Evolutionary conservation across 176 grass and related monocot species (phyloP).

Genomic region (Oryza rufipogon): DNA sequence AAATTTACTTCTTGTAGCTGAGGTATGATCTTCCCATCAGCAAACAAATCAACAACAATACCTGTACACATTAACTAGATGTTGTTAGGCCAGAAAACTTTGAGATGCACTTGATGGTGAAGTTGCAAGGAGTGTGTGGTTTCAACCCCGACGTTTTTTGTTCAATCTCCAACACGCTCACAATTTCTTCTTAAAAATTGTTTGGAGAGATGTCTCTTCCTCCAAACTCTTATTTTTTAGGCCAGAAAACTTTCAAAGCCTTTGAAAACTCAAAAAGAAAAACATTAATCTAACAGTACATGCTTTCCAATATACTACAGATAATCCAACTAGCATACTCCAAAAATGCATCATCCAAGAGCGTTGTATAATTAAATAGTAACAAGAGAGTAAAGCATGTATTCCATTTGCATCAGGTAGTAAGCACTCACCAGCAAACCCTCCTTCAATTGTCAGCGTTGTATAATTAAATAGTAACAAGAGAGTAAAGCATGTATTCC

Average conservation of each 20-base stretch:
- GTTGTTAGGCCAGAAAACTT: background rate
- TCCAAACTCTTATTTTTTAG: no score
- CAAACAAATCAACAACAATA: conserved; percentile 92
- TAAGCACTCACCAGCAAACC: conserved; percentile 74
- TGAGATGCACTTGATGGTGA: no score
- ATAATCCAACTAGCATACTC: conserved; percentile 19
- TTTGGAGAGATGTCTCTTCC: no score
- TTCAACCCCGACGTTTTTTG: no score
- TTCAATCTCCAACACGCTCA: no score
- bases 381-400: conserved; percentile 8
- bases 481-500: conserved; percentile 23
- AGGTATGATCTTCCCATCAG: conserved; percentile 79
- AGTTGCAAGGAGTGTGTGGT: no score
- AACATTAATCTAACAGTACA: background rate
- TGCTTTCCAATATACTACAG: background rate
- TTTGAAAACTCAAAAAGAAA: background rate
- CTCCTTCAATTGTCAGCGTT: conserved; percentile 58
- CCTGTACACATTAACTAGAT: conserved; percentile 51
- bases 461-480: background rate
- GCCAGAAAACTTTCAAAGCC: background rate
- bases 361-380: background rate
- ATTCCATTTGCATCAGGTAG: conserved; percentile 30
- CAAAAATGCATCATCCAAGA: background rate
- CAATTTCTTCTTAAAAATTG: no score
- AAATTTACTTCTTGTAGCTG: conserved; percentile 74